A percentile compares a stretch with the other conserved stretches of the same genome.
phyloP scores from a whole-genome alignment of 192 early-diverging fungal species.

The Entomortierella chlamydospora region DNA sequence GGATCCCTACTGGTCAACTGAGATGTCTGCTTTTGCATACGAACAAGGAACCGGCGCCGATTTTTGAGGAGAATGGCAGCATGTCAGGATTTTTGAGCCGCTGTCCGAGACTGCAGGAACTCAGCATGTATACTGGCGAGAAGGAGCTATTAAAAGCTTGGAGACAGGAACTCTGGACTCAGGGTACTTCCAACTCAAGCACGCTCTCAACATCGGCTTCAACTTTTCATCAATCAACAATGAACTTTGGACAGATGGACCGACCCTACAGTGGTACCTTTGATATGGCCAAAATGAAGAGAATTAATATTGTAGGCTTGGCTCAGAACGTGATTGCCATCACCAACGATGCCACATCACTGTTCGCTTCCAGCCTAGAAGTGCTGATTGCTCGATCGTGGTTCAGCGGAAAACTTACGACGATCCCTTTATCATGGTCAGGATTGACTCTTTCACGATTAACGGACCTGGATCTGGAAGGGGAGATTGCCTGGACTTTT shows the following conservation, averaged over 20 bases:
- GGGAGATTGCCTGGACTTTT: constrained; percentile 52
- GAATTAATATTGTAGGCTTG: constrained; percentile 28
- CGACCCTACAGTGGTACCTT: neutral
- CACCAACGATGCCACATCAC: constrained; percentile 29
- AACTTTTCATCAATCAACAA: neutral
- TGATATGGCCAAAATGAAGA: constrained; percentile 11
- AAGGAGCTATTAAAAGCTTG: constrained; percentile 25
- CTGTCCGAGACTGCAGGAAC: constrained; percentile 22
- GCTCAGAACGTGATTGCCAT: constrained; percentile 23
- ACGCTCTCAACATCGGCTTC: neutral
- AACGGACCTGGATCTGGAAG: constrained; percentile 33
- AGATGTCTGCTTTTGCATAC: constrained; percentile 18
- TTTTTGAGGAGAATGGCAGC: constrained; percentile 5
- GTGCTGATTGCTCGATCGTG: constrained; percentile 22
- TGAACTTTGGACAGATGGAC: neutral
- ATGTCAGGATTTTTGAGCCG: constrained; percentile 19
- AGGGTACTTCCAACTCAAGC: neutral
- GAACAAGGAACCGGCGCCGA: constrained; percentile 24
- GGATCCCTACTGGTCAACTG: constrained; percentile 22
- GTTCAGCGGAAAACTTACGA: constrained; percentile 30
- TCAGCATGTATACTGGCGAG: constrained; percentile 20
- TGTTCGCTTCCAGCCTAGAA: constrained; percentile 29
- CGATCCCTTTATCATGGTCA: constrained; percentile 27
- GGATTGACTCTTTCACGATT: constrained; percentile 8
- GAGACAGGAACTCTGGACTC: constrained; percentile 2